Percentiles rank a stretch among this genome's conserved stretches.
Evolutionary conservation across 345 rosid genomes (phyloP).

Genomic region (Jatropha curcas): DNA sequence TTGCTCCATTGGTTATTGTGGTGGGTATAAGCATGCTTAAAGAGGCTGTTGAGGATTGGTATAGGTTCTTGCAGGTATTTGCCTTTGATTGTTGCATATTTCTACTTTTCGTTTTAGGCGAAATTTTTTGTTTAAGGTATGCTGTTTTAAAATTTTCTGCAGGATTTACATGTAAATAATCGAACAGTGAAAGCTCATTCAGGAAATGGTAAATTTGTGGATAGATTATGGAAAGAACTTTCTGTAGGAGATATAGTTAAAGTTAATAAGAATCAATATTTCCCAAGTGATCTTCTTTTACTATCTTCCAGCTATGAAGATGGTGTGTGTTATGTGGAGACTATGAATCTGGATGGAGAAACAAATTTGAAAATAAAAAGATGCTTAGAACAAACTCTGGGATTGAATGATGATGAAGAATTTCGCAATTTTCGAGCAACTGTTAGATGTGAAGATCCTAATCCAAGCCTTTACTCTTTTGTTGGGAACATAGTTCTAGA

Average conservation of each 20-base stretch:
- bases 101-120: too few relatives aligned
- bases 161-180: constrained; percentile 58
- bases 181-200: constrained; percentile 44
- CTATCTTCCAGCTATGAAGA: constrained; percentile 75
- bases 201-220: constrained; percentile 46
- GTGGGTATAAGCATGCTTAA: constrained; percentile 73
- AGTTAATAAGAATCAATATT: constrained; percentile 59
- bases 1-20: constrained; percentile 62
- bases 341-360: constrained; percentile 84
- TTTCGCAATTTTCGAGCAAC: constrained; percentile 44
- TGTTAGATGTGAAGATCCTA: constrained; percentile 67
- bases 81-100: too few relatives aligned
- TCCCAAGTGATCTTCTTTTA: constrained; percentile 64
- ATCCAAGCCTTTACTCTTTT: constrained; percentile 67
- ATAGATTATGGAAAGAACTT: constrained; percentile 53
- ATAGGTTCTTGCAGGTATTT: constrained; percentile 47
- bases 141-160: constrained; percentile 8
- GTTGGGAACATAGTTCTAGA: constrained; percentile 63
- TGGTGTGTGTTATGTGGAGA: constrained; percentile 82
- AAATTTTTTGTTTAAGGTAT: background rate
- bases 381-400: constrained; percentile 53
- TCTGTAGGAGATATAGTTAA: constrained; percentile 65
- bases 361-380: constrained; percentile 71
- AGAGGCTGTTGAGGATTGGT: constrained; percentile 80
- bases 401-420: constrained; percentile 46